Evolutionary conservation across 192 early-diverging fungal genomes (phyloP), one percentile per base, ranked within the genome.

Genomic region (Glomus cerebriforme): DNA sequence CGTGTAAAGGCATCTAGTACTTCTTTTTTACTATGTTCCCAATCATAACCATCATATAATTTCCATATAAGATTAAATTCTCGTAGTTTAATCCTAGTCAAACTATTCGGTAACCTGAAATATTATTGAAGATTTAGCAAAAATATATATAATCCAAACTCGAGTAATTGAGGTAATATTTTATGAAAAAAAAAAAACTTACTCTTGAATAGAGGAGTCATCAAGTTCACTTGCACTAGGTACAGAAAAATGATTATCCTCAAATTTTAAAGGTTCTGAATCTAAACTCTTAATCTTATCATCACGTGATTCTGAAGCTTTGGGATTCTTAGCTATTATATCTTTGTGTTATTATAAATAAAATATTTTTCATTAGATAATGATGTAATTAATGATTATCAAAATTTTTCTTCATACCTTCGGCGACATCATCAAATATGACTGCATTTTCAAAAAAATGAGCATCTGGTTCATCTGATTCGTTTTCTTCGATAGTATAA

Each of bases 41-140:
- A 93, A 65, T 93, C 91, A 73, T 87, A 86, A 1, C 93, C 93
- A 81, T 92, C 91, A 75, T 88, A 91, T 12, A 95, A 67, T 26
- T 89, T 84, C 87, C 91, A 91, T 9, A 84, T 63, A 63, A 95
- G 62, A 43, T 88, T 86, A 34, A 92, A 85, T 74, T 94, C 89
- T 54, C 86, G 80, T 6, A 94, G 71, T n/a, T 86, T 82, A 22
- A 93, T 35, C 2, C 87, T 85, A 27, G 88, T 65, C 47, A 83
- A 37, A 63, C 86, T 78, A 7, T 78, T 75, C 6, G 77, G 76
- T 19, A 77, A 1, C 27, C 75, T 77, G 22, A 12, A 35, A 59
- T 24, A 17, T 39, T 71, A 43, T 8, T n/a, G 31, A 26, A 1
- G n/a, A 29, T 12, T 34, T 6, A 58, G n/a, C 31, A 59, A 22